phyloP scores from a whole-genome alignment of 768 basidiomycete genomes.

The Collybia sordida region DNA sequence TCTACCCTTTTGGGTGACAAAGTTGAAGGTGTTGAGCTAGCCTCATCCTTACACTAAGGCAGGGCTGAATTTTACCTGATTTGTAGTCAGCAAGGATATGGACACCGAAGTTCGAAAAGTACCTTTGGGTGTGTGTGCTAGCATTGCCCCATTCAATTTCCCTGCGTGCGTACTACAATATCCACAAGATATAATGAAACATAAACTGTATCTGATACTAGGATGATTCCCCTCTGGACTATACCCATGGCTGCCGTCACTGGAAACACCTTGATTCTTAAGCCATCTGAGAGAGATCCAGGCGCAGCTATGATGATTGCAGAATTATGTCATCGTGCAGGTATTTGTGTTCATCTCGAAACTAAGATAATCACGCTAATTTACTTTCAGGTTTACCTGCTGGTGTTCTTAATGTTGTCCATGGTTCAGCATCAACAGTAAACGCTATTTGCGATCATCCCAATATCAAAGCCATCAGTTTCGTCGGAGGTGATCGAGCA shows the following conservation, averaged over 20 bases:
- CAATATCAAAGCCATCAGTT: conserved; percentile 90
- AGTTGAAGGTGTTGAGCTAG: conserved; percentile 68
- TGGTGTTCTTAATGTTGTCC: conserved; percentile 90
- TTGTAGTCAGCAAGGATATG: conserved; percentile 89
- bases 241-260: conserved; percentile 88
- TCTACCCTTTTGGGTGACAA: conserved; percentile 88
- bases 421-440: conserved; percentile 87
- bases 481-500: conserved; percentile 92
- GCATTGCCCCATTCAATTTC: conserved; percentile 88
- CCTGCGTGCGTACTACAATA: conserved; percentile 77
- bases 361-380: background rate
- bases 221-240: conserved; percentile 97
- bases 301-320: conserved; percentile 98
- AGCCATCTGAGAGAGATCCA: conserved; percentile 95
- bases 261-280: conserved; percentile 92
- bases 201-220: conserved; percentile 21
- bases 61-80: conserved; percentile 14
- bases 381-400: conserved; percentile 60
- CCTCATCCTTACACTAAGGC: background rate
- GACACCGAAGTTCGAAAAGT: conserved; percentile 85
- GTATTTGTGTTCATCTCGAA: conserved; percentile 28
- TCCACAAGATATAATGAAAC: background rate
- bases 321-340: conserved; percentile 88
- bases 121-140: conserved; percentile 88
- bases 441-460: conserved; percentile 94